These are phyloP conservation scores for Colletotrichum sp. DNA, from an alignment of 2,329 filamentous ascomycete genomes.

Conservation along the genomic window DNA sequence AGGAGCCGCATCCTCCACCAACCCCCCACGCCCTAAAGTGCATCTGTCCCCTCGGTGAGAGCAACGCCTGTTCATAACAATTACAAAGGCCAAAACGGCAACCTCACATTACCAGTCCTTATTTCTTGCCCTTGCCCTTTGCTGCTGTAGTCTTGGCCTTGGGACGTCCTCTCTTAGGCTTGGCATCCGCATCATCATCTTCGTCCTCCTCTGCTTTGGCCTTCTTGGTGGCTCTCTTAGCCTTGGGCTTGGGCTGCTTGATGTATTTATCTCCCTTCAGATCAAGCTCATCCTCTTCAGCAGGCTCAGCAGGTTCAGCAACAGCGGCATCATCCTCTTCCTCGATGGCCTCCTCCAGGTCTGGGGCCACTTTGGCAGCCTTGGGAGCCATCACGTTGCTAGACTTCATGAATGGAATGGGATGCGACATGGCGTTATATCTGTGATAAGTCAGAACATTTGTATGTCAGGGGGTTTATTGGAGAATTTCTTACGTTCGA, in stretches of 20 bases:
- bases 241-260: conserved; percentile 80
- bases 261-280: conserved; percentile 96
- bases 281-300: conserved; percentile 80
- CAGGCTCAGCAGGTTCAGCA: conserved; percentile 62
- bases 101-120: too few relatives aligned
- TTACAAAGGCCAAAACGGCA: background rate
- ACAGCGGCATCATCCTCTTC: conserved; percentile 81
- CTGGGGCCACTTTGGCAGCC: conserved; percentile 79
- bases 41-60: background rate
- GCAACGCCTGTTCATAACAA: background rate
- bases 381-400: conserved; percentile 77
- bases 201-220: conserved; percentile 52
- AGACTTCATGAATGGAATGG: conserved; percentile 95
- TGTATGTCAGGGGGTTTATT: background rate
- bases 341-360: conserved; percentile 95
- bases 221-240: conserved; percentile 42
- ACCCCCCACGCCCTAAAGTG: background rate
- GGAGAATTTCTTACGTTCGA: conserved; percentile 67
- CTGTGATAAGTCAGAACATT: conserved; percentile 44
- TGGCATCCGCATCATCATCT: conserved; percentile 56
- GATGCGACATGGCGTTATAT: conserved; percentile 87
- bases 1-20: background rate
- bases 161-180: conserved; percentile 54
- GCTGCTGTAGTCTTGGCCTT: conserved; percentile 43
- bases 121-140: conserved; percentile 56